Base-by-base conservation (phyloP, 176 grass and related monocot species). In the Raddia distichophylla region DNA sequence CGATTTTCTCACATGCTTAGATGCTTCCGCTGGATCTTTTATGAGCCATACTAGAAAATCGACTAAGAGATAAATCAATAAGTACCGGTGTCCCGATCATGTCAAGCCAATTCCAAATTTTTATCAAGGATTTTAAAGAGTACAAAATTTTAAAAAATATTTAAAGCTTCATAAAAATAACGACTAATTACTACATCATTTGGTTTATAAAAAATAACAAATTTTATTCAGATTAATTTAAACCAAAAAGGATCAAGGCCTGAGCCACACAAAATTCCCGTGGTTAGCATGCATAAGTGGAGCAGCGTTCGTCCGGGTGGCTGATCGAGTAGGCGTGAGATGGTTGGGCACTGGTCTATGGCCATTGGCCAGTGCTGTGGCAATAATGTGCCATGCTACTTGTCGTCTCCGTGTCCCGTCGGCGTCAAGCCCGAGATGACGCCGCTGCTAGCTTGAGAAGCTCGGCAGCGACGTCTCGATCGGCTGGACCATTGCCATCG, bases 231-330 rank as follows among this genome's bases (percentile, higher is more conserved):
- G 1, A 27, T 27, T 27, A 27, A 27, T 27, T 27, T 27, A 27
- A 27, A 27, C 27, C 1, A 27, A 27, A 27, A 27, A 27, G 27
- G 27, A 27, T 0, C 27, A 27, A 27, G 27, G 27, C 1, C 59
- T 19, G 35, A 79, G 67, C 54, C 82, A 81, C 87, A 64, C 10
- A 74, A 56, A 37, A 1, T 49, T 80, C 48, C 70, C 70, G 15
- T 49, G 69, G 76, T 67, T 78, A 44, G 58, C 20, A 74, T 51
- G 49, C 53, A 0, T n/a, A n/a, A n/a, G n/a, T n/a, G n/a, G n/a
- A n/a, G n/a, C n/a, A n/a, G n/a, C n/a, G 2, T 56, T 32, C 5
- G 32, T 61, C 44, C 5, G 4, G 27, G 27, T 27, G 27, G 27
- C 27, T 27, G 27, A 27, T 27, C 27, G 37, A 40, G 35, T 70